These are phyloP conservation scores for Apiospora phragmitis DNA, from an alignment of 2,329 filamentous ascomycete species.

Conservation along the genomic window DNA sequence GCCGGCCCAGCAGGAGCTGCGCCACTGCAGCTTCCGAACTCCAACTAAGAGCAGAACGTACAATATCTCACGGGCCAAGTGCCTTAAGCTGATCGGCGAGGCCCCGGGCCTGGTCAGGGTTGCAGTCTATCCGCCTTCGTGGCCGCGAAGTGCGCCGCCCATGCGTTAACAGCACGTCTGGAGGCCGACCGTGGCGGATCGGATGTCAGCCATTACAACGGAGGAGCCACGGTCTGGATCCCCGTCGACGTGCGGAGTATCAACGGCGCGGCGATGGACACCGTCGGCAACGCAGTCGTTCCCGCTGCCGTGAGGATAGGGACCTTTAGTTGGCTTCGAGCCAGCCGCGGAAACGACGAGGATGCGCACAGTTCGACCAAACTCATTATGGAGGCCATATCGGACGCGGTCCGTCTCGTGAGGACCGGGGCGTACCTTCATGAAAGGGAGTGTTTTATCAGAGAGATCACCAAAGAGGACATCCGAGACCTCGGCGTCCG, in stretches of 20 bases:
- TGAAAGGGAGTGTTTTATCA: fast-evolving
- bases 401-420: background rate
- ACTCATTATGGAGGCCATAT: fast-evolving
- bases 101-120: too few relatives aligned
- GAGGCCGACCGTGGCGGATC: background rate
- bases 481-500: background rate
- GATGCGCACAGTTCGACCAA: too few relatives aligned
- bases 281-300: background rate
- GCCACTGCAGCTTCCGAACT: background rate
- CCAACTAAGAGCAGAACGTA: background rate
- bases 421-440: background rate
- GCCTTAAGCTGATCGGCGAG: background rate
- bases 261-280: background rate
- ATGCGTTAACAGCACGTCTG: background rate
- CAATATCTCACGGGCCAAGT: background rate
- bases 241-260: background rate
- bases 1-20: background rate
- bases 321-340: background rate
- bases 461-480: background rate
- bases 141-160: background rate
- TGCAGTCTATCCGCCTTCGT: background rate
- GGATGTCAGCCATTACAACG: too few relatives aligned
- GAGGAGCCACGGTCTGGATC: background rate
- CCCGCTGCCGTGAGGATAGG: background rate
- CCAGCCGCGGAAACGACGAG: background rate